Base-by-base conservation (phyloP, 768 basidiomycete species). In the Asterophora lycoperdoides region DNA sequence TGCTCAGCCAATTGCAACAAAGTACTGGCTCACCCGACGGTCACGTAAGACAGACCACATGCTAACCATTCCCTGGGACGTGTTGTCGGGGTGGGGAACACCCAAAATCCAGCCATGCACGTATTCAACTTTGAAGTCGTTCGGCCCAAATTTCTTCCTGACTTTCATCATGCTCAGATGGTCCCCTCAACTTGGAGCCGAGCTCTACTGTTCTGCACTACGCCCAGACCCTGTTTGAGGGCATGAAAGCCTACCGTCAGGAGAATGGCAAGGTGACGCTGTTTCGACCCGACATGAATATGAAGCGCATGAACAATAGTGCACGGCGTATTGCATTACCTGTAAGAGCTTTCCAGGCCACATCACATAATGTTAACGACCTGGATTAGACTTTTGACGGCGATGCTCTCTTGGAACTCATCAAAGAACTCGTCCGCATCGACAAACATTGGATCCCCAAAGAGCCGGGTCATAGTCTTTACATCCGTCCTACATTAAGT, bases 241-340 rank as follows among this genome's bases (percentile, higher is more conserved):
- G 94, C 14, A 81, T 96, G 80, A 97, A 97, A 65, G 94, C 94
- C 1, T 97, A 95, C 70, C 76, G 84, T 41, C 81, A 84, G 55
- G 67, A 78, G 32, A 68, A 78, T 41, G 93, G 86, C 30, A 81
- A 77, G 20, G 80, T 93, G 17, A 80, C 86, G 14, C 69, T 97
- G 56, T 97, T 97, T 77, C 75, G 94, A 38, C 95, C 94, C 2
- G 91, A 96, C 68, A 90, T 91, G 89, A 96, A 97, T 71, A 95
- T 97, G 93, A 84, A 83, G 61, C 83, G 94, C 20, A 93, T 98
- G 93, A 92, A 91, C 69, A 78, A 56, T 39, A 90, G 86, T 60
- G 93, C 94, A 11, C 56, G 68, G 19, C 81, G 94, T 35, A 73
- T 92, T 46, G 89, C 86, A 15, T 64, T 91, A 40, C 89, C 89